phyloP scores from a whole-genome alignment of 768 basidiomycete genomes.

The Lactarius pseudohatsudake region DNA sequence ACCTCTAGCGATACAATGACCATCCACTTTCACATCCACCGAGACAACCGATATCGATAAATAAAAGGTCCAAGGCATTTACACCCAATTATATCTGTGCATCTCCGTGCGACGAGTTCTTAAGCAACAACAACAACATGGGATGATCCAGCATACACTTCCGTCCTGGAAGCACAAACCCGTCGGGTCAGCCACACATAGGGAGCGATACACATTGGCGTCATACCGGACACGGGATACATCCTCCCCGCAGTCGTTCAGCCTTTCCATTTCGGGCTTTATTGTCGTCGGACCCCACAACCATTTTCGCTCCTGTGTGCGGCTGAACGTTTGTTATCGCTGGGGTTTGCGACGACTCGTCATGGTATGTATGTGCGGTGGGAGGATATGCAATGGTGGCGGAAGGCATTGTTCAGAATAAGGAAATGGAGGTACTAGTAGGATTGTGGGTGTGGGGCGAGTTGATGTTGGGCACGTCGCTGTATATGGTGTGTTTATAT shows the following conservation, averaged over 20 bases:
- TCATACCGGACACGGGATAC: conserved; percentile 26
- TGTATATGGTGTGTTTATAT: not conserved
- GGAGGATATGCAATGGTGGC: conserved; percentile 23
- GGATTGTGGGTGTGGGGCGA: not conserved
- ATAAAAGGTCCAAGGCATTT: not conserved
- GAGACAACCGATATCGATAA: not conserved
- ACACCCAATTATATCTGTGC: not conserved
- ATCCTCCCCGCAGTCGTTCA: conserved; percentile 24
- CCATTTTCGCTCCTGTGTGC: conserved; percentile 9
- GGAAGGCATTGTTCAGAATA: conserved; percentile 13
- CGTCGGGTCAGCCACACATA: not conserved
- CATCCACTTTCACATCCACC: not conserved
- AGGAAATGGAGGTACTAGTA: not conserved
- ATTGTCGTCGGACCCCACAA: not conserved
- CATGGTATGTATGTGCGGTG: conserved; percentile 8
- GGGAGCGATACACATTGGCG: not conserved
- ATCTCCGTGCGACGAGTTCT: too few species aligned
- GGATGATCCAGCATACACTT: conserved; percentile 27
- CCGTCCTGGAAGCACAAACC: conserved; percentile 16
- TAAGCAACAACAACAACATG: conserved; percentile 24
- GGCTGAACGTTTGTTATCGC: conserved; percentile 22
- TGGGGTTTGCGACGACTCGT: conserved; percentile 5
- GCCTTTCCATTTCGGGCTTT: conserved; percentile 12
- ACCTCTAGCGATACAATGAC: not conserved
- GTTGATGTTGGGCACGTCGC: not conserved